phyloP scores from a whole-genome alignment of 176 grass and related monocot genomes.

The Lolium multiflorum region DNA sequence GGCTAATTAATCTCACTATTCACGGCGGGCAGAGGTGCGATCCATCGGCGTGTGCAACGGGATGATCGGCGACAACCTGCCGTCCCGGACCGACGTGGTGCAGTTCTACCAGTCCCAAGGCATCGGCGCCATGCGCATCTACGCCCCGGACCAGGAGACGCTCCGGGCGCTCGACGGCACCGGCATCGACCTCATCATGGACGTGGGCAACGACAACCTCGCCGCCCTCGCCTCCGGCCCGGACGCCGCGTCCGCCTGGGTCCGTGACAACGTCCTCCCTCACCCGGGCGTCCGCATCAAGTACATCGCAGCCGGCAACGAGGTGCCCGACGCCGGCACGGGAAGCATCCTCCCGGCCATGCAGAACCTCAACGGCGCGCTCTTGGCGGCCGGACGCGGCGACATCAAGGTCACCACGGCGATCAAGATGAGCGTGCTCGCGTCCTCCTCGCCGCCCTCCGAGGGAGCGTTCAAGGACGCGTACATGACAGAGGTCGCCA shows the following conservation, averaged over 20 bases:
- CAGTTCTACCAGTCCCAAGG: conserved; percentile 72
- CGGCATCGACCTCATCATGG: conserved; percentile 69
- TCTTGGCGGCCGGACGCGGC: conserved; percentile 63
- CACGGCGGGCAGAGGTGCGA: not conserved
- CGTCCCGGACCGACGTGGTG: conserved; percentile 65
- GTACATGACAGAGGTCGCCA: conserved; percentile 14
- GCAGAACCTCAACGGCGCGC: conserved; percentile 59
- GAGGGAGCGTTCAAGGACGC: conserved; percentile 4
- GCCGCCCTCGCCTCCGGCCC: conserved; percentile 55
- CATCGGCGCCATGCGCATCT: conserved; percentile 76
- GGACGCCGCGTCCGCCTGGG: conserved; percentile 60
- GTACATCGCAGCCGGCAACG: conserved; percentile 88
- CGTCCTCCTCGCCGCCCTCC: conserved; percentile 35
- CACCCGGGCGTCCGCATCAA: conserved; percentile 55
- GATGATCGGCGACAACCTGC: conserved; percentile 79
- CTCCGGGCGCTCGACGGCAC: conserved; percentile 63
- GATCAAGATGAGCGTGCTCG: not conserved
- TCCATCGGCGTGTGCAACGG: conserved; percentile 88
- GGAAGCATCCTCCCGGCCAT: conserved; percentile 72
- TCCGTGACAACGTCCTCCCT: conserved; percentile 51
- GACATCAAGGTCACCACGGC: conserved; percentile 57
- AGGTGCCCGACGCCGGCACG: conserved; percentile 46
- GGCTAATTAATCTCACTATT: not conserved
- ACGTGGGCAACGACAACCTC: conserved; percentile 78
- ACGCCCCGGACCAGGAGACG: conserved; percentile 54